These are phyloP conservation scores for Zanthoxylum bungeanum DNA, from an alignment of 345 rosid genomes.

Conservation along the genomic window DNA sequence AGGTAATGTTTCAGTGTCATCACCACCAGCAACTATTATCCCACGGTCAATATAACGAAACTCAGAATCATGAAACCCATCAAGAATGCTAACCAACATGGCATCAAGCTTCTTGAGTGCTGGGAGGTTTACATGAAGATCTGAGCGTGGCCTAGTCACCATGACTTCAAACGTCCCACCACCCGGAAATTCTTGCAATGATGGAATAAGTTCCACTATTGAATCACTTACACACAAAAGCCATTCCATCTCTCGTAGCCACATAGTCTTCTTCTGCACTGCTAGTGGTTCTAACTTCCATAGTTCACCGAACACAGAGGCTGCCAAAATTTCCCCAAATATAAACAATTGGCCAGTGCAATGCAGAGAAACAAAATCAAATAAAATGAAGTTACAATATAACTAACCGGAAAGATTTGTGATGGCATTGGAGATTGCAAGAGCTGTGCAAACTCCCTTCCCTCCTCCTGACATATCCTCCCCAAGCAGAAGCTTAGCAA, in stretches of 20 bases:
- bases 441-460: conserved; percentile 45
- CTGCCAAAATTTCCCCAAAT: conserved; percentile 15
- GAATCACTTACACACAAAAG: conserved; percentile 41
- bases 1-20: conserved; percentile 13
- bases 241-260: conserved; percentile 51
- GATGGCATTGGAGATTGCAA: conserved; percentile 43
- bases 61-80: conserved; percentile 41
- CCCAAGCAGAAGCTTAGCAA: conserved; percentile 55
- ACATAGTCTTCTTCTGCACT: conserved; percentile 33
- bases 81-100: conserved; percentile 48
- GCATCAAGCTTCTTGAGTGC: conserved; percentile 59
- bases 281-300: conserved; percentile 46
- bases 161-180: conserved; percentile 34
- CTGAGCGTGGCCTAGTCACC: conserved; percentile 47
- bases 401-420: conserved; percentile 35
- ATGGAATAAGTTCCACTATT: conserved; percentile 46
- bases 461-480: conserved; percentile 64
- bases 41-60: conserved; percentile 55
- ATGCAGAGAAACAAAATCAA: background rate
- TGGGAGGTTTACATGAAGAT: conserved; percentile 52
- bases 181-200: conserved; percentile 39
- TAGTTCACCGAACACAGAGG: conserved; percentile 41
- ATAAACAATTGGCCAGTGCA: background rate
- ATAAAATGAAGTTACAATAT: background rate
- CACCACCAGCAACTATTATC: conserved; percentile 30